These are phyloP conservation scores for Juglanconis sp. DNA, from an alignment of 2,329 filamentous ascomycete species.

Conservation along the genomic window DNA sequence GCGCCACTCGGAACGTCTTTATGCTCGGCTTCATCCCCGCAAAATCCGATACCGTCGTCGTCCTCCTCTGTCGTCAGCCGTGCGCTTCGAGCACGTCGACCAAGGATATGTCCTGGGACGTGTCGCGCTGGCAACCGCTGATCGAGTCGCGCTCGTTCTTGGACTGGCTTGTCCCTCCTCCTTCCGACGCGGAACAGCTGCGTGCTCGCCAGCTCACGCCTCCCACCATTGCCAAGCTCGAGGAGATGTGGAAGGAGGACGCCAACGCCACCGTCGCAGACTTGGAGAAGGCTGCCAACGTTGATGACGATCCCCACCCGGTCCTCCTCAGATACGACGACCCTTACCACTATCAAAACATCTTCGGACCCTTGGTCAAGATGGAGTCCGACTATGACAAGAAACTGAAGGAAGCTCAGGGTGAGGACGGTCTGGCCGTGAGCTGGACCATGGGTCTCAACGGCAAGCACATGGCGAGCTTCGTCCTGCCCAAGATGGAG, in stretches of 20 bases:
- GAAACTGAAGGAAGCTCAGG: slow-evolving; percentile 97
- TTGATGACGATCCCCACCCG: slow-evolving; percentile 92
- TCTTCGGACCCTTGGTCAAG: slow-evolving; percentile 95
- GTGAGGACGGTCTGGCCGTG: slow-evolving; percentile 90
- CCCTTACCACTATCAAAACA: slow-evolving; percentile 97
- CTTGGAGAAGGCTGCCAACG: slow-evolving; percentile 83
- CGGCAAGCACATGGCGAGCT: slow-evolving; percentile 94
- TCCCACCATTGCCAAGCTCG: slow-evolving; percentile 91
- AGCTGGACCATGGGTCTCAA: slow-evolving; percentile 95
- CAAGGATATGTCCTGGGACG: slow-evolving; percentile 99
- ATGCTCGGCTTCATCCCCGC: slow-evolving; percentile 96
- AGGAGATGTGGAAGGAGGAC: slow-evolving; percentile 99
- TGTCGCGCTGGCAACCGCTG: slow-evolving; percentile 92
- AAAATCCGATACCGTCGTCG: slow-evolving; percentile 97
- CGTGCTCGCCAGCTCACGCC: slow-evolving; percentile 89
- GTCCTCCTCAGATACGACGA: slow-evolving; percentile 94
- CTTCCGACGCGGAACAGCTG: slow-evolving; percentile 92
- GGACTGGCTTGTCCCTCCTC: slow-evolving; percentile 84
- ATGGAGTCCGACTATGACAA: slow-evolving; percentile 99
- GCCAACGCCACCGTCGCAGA: slow-evolving; percentile 83
- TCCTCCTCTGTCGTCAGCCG: slow-evolving; percentile 92
- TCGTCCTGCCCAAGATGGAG: slow-evolving; percentile 94
- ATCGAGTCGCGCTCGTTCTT: slow-evolving; percentile 96
- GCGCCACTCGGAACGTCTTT: slow-evolving; percentile 98
- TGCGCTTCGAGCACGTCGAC: slow-evolving; percentile 92